Percentiles rank a stretch among this genome's conserved stretches.
These are phyloP conservation scores for Saraca asoca DNA, from an alignment of 331 rosid genomes.

Conservation along the genomic window DNA sequence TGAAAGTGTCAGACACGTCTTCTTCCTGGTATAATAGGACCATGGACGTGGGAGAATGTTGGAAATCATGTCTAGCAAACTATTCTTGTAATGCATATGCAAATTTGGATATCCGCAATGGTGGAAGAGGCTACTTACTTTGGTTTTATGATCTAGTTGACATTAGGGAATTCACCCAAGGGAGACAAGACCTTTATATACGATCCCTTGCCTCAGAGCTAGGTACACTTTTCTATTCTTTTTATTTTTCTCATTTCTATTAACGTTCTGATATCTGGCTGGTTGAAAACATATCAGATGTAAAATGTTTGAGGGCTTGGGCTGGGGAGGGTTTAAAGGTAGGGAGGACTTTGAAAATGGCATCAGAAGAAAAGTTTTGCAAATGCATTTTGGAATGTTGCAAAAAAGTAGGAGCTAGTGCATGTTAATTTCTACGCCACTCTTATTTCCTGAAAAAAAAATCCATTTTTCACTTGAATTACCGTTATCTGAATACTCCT, in stretches of 20 bases:
- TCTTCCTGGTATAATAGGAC: slow-evolving; percentile 14
- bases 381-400: too few species aligned
- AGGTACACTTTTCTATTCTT: not conserved
- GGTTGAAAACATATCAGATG: too few species aligned
- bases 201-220: slow-evolving; percentile 1
- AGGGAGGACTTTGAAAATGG: too few species aligned
- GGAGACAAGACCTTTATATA: slow-evolving; percentile 16
- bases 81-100: slow-evolving; percentile 42
- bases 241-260: not conserved
- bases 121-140: slow-evolving; percentile 38
- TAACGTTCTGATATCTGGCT: too few species aligned
- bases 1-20: slow-evolving; percentile 41
- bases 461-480: too few species aligned
- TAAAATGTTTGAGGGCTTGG: too few species aligned
- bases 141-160: slow-evolving; percentile 42
- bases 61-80: slow-evolving; percentile 36
- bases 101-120: not conserved
- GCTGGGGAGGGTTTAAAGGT: too few species aligned
- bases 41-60: slow-evolving; percentile 17
- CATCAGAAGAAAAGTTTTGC: too few species aligned
- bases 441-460: too few species aligned
- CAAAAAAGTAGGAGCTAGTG: too few species aligned
- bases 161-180: not conserved
- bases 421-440: too few species aligned
- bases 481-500: too few species aligned